These are phyloP conservation scores for Dipteronia sinensis DNA, from an alignment of 345 rosid genomes.

Conservation along the genomic window DNA sequence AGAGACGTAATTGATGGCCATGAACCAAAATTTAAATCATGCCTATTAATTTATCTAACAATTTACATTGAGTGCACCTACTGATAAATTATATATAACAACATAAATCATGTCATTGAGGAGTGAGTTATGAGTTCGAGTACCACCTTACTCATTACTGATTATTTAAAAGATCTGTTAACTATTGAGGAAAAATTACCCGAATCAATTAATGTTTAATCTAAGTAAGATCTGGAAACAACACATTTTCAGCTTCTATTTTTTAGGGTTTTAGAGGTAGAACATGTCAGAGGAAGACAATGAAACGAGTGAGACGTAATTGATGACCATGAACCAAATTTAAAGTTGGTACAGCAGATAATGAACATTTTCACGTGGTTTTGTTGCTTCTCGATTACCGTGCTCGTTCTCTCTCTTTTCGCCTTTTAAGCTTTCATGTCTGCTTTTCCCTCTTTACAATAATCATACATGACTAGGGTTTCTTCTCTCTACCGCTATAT, in stretches of 20 bases:
- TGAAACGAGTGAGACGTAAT: not conserved
- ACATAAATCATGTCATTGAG: too few species aligned
- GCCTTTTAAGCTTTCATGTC: not conserved
- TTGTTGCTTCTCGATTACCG: slow-evolving; percentile 11
- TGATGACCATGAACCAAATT: not conserved
- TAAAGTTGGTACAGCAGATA: slow-evolving; percentile 2
- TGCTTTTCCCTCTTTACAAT: not conserved
- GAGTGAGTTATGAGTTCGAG: too few species aligned
- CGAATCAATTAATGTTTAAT: too few species aligned
- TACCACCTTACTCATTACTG: too few species aligned
- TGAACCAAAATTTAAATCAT: not conserved
- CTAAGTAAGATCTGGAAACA: too few species aligned
- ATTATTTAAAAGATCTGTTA: too few species aligned
- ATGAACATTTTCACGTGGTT: slow-evolving; percentile 29
- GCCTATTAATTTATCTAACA: too few species aligned
- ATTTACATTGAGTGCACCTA: too few species aligned
- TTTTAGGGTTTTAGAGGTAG: not conserved
- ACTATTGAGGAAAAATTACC: too few species aligned
- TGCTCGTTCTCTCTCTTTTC: not conserved
- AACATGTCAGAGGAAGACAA: not conserved
- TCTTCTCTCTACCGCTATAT: not conserved
- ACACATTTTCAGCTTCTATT: not conserved
- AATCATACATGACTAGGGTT: not conserved
- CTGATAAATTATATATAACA: too few species aligned
- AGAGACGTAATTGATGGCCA: not conserved